These are phyloP conservation scores for Fragaria nilgerrensis DNA, from an alignment of 306 rosid genomes.

Conservation along the genomic window DNA sequence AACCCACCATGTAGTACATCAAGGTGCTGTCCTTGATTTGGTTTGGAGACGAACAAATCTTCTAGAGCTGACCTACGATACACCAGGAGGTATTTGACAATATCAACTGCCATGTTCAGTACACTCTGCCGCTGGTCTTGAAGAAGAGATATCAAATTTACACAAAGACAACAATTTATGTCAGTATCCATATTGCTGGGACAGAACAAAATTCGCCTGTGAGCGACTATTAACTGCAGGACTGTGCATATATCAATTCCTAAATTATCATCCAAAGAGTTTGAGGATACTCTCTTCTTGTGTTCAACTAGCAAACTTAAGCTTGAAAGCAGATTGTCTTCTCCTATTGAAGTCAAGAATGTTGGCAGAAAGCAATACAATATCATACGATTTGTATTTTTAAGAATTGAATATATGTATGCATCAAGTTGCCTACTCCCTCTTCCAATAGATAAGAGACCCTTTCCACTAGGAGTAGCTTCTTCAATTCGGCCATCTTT, in stretches of 20 bases:
- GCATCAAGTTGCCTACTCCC: constrained; percentile 97
- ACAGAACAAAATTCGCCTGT: constrained; percentile 83
- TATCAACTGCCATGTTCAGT: constrained; percentile 78
- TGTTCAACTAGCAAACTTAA: constrained; percentile 69
- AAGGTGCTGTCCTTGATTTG: constrained; percentile 81
- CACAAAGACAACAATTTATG: constrained; percentile 90
- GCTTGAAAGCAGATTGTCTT: constrained; percentile 69
- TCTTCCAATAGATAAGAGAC: constrained; percentile 85
- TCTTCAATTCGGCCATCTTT: constrained; percentile 98
- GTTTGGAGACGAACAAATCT: constrained; percentile 84
- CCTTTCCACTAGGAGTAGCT: constrained; percentile 82
- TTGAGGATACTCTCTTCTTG: constrained; percentile 50
- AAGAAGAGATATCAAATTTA: constrained; percentile 84
- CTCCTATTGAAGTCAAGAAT: constrained; percentile 77
- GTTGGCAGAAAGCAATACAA: constrained; percentile 90
- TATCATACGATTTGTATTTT: constrained; percentile 86
- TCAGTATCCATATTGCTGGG: constrained; percentile 92
- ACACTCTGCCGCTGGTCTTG: constrained; percentile 71
- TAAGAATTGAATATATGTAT: constrained; percentile 86
- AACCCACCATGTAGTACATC: constrained; percentile 93
- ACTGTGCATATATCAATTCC: constrained; percentile 80
- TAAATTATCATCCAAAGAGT: constrained; percentile 56
- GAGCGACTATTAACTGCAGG: constrained; percentile 85
- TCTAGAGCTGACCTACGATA: constrained; percentile 88
- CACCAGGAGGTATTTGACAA: constrained; percentile 87